Conservation (phyloP, 129 eudicot genomes). For the Solidago caesia region DNA sequence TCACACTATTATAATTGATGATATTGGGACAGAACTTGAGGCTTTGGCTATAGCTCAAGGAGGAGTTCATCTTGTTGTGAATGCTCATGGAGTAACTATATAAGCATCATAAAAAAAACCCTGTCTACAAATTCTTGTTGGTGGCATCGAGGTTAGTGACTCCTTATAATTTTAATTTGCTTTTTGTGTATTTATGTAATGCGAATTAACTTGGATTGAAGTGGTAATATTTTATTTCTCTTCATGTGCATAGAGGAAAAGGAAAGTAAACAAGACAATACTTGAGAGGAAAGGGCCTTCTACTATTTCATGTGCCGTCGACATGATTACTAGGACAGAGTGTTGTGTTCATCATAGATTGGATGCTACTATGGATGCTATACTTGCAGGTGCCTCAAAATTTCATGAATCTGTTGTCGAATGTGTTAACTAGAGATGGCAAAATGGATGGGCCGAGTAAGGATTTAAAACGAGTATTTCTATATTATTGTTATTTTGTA, state of each 20-base stretch:
- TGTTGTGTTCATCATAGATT: conserved; percentile 91
- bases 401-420: background rate
- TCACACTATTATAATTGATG: conserved; percentile 87
- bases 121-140: conserved; percentile 86
- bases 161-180: conserved; percentile 4
- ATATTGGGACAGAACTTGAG: conserved; percentile 95
- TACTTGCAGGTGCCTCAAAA: conserved; percentile 65
- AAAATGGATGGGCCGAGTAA: background rate
- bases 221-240: background rate
- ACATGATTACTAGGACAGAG: conserved; percentile 81
- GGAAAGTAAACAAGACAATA: conserved; percentile 95
- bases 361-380: conserved; percentile 92
- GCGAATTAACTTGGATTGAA: background rate
- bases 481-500: no score
- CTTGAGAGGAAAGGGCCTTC: conserved; percentile 99
- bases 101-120: conserved; percentile 86
- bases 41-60: conserved; percentile 96
- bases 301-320: conserved; percentile 92
- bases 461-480: no score
- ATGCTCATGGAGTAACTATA: conserved; percentile 90
- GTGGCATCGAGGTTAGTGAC: conserved; percentile 81
- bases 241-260: conserved; percentile 56
- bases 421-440: background rate
- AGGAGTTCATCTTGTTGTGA: conserved; percentile 98
- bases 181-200: background rate